phyloP scores from a whole-genome alignment of 2,329 filamentous ascomycete species.

The Venturia carpophila region DNA sequence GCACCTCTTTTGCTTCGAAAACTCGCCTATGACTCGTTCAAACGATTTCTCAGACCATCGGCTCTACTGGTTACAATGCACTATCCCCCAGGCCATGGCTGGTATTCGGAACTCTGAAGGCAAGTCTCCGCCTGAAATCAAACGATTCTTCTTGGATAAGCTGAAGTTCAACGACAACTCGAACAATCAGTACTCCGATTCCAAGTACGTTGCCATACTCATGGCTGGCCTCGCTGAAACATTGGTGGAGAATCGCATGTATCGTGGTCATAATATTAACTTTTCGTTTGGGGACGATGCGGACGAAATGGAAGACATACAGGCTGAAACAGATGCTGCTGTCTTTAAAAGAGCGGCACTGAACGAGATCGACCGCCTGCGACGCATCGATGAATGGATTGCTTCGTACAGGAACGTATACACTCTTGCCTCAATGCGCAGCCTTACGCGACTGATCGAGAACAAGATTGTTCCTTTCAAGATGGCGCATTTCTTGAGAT shows the following conservation, averaged over 20 bases:
- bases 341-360: conserved; percentile 48
- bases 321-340: conserved; percentile 34
- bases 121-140: conserved; percentile 69
- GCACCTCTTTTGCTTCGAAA: conserved; percentile 77
- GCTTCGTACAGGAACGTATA: conserved; percentile 58
- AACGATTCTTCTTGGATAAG: conserved; percentile 79
- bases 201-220: conserved; percentile 76
- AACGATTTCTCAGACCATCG: conserved; percentile 89
- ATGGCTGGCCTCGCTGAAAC: conserved; percentile 56
- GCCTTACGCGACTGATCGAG: conserved; percentile 48
- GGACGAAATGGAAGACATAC: conserved; percentile 32
- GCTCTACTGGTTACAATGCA: conserved; percentile 74
- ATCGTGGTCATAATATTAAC: conserved; percentile 5
- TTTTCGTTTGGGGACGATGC: conserved; percentile 36
- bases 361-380: conserved; percentile 54
- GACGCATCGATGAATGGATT: conserved; percentile 59
- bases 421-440: conserved; percentile 53
- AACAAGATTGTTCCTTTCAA: conserved; percentile 46
- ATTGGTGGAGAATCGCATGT: conserved; percentile 35
- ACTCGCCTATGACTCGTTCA: conserved; percentile 68
- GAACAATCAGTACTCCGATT: conserved; percentile 80
- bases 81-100: conserved; percentile 74
- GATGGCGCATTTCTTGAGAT: conserved; percentile 52
- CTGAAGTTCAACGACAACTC: conserved; percentile 92
- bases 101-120: conserved; percentile 67